Conservation (phyloP, 495 filamentous ascomycete genomes). For the Lasiosphaeria hispida region DNA sequence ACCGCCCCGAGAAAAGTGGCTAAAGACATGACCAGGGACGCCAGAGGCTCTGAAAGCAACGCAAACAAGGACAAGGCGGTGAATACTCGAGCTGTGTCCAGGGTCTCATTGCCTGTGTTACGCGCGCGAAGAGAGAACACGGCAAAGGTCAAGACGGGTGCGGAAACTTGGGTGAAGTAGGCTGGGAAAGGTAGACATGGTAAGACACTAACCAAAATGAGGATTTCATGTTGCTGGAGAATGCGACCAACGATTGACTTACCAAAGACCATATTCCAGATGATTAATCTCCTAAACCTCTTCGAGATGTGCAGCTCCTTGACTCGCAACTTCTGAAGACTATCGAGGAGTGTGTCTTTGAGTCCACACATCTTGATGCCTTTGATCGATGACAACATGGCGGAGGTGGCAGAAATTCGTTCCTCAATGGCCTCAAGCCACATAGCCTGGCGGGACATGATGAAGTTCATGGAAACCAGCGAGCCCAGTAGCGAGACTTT, state of each 20-base stretch:
- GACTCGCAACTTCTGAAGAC: slow-evolving; percentile 54
- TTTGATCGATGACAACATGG: slow-evolving; percentile 59
- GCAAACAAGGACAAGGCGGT: slow-evolving; percentile 61
- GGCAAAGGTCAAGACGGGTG: slow-evolving; percentile 44
- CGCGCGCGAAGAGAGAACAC: slow-evolving; percentile 29
- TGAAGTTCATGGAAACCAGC: slow-evolving; percentile 41
- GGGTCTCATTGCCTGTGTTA: slow-evolving; percentile 31
- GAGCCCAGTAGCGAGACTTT: slow-evolving; percentile 29
- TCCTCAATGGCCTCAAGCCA: slow-evolving; percentile 53
- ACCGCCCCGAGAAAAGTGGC: slow-evolving; percentile 52
- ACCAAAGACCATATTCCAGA: slow-evolving; percentile 34
- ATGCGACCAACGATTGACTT: not conserved
- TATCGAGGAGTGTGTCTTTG: slow-evolving; percentile 38
- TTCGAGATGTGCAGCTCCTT: slow-evolving; percentile 58
- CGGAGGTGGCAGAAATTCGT: slow-evolving; percentile 51
- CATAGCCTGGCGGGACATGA: slow-evolving; percentile 45
- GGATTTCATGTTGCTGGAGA: too few relatives aligned
- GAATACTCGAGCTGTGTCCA: slow-evolving; percentile 53
- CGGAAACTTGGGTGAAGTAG: slow-evolving; percentile 52
- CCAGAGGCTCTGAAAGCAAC: slow-evolving; percentile 57
- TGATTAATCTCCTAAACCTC: slow-evolving; percentile 50
- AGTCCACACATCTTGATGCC: slow-evolving; percentile 62
- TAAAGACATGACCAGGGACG: slow-evolving; percentile 56
- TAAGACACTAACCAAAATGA: not conserved
- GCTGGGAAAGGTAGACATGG: slow-evolving; percentile 30